Evolutionary conservation across 1,284 basidiomycete species (phyloP), one percentile per base, ranked within the genome.

Genomic region (Fomitopsis palustris): DNA sequence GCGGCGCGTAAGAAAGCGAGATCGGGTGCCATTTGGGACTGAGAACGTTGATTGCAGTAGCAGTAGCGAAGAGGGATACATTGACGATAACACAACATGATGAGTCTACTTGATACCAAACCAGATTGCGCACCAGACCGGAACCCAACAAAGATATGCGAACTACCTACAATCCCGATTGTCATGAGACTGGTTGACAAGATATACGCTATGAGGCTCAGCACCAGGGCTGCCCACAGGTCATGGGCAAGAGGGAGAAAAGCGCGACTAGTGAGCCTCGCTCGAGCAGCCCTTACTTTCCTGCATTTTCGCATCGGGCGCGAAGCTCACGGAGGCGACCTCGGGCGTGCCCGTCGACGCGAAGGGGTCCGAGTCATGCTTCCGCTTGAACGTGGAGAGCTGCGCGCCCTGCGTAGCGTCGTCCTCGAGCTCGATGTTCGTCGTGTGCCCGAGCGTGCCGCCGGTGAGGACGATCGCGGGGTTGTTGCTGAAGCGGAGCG

Each of bases 401-500:
- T 29, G 19, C 25, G 12, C 45, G 25, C 25, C 45, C n/a, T 27
- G 17, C 49, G 33, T 8, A 14, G 2, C 33, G n/a, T 52, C 49
- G n/a, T 37, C 49, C 37, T 52, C 56, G 19, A n/a, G 23, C 31
- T 37, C 42, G 41, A 10, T 25, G 6, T 31, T 2, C 1, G 8
- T 27, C 17, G 21, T 37, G 49, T 17, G 25, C 4, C 49, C 31
- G 17, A 35, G 19, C 17, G 29, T 19, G 17, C 17, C 35, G 31
- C 27, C 49, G 4, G 49, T 35, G 14, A 51, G 49, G 17, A 33
- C 4, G 31, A 51, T 51, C 49, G 29, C n/a, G n/a, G 49, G 31
- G 29, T 31, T 33, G 49, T 35, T 31, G 31, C 27, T 25, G 56
- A 67, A 67, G 58, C 62, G 66, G 19, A 67, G 56, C 38, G 62